Conservation (phyloP, 1,284 basidiomycete genomes). For the Leucoagaricus sp. region DNA sequence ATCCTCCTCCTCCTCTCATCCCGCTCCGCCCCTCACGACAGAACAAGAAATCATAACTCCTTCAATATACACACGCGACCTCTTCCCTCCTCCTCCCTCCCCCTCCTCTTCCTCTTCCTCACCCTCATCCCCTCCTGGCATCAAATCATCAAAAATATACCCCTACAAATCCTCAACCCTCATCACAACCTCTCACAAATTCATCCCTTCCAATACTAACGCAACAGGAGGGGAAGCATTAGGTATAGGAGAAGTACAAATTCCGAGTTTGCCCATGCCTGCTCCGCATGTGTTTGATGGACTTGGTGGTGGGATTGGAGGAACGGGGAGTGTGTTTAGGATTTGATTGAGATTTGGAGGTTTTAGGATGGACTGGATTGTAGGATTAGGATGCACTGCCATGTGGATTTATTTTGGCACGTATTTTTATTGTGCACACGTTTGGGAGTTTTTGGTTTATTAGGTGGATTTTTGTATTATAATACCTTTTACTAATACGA, state of each 20-base stretch:
- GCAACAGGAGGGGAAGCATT: not conserved
- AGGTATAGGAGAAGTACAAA: not conserved
- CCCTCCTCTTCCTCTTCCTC: not conserved
- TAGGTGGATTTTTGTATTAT: too few species aligned
- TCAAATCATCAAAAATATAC: not conserved
- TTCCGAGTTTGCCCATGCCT: not conserved
- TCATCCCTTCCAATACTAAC: not conserved
- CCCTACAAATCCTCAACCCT: not conserved
- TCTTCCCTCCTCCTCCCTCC: slow-evolving; percentile 29
- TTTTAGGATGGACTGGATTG: too few species aligned
- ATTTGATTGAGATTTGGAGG: too few species aligned
- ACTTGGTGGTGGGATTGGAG: too few species aligned
- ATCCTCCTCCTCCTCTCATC: slow-evolving; percentile 38
- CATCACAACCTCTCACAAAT: not conserved
- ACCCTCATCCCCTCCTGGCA: not conserved
- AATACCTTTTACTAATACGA: too few species aligned
- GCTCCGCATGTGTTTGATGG: not conserved
- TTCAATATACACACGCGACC: slow-evolving; percentile 74
- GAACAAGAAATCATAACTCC: slow-evolving; percentile 48
- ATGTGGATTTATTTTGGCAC: too few species aligned
- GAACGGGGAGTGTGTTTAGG: too few species aligned
- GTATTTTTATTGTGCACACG: too few species aligned
- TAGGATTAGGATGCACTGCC: too few species aligned
- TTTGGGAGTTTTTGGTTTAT: too few species aligned
- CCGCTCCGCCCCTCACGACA: not conserved